Evolutionary conservation across 352 stramenopile species (phyloP), one percentile per base, ranked within the genome.

Genomic region (Globisporangium acanthophoron): DNA sequence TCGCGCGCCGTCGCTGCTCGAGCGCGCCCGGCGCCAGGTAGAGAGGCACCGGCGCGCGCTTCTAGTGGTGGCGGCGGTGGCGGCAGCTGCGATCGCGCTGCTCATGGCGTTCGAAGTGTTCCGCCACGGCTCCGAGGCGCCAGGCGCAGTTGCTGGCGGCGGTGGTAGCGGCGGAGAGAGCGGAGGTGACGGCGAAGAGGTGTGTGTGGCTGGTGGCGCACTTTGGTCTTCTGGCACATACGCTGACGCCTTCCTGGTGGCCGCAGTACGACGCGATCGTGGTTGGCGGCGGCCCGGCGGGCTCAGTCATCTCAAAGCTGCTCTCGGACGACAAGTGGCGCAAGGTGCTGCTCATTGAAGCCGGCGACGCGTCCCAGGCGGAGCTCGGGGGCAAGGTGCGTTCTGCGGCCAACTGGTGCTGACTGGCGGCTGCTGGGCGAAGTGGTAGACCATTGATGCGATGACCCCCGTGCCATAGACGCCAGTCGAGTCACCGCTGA

Each of bases 301-400:
- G 80, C 3, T 71, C 77, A 1, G 74, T 90, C 24, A 65, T 87
- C 21, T 59, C 80, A 13, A 84, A 74, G 49, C 43, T 76, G 31
- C 57, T 90, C 7, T 75, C 73, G 20, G 75, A 90, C 44, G 72
- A 87, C 46, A 56, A 64, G 12, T 81, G 71, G 68, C 70, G 76
- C 51, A 77, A 72, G 7, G 80, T 90, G 59, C 64, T 90, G 39
- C 71, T 90, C 6, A 80, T 90, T 31, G 80, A 90, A 51, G 80
- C 80, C 13, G 80, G 80, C 2, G 70, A 78, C 31, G 70, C 78
- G 5, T 83, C 80, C 0, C 80, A 90, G 47, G 61, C 50, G 6
- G 65, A 85, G 52, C 48, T 90, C 37, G 80, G 80, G 1, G 80
- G 80, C 11, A 68, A 74, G 59, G 79, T 87, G 48, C 13, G 59